phyloP scores from a whole-genome alignment of 1,284 basidiomycete genomes.

The Microstroma glucosiphilum region DNA sequence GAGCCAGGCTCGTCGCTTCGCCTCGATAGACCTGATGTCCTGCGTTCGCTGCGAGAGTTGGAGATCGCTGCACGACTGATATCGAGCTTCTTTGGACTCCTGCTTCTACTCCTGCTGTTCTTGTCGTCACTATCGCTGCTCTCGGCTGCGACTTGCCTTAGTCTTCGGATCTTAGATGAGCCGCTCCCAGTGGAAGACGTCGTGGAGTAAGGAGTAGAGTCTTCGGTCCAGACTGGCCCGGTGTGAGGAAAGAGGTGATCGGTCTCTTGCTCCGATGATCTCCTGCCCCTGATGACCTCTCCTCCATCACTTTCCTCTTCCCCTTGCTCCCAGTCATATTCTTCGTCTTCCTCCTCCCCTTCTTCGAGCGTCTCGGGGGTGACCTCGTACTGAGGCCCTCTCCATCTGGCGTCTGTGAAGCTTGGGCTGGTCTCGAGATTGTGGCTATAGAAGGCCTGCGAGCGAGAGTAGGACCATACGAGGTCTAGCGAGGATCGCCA shows the following conservation, averaged over 20 bases:
- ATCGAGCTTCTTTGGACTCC: slow-evolving; percentile 29
- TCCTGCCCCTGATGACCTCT: background rate
- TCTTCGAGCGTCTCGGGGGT: slow-evolving; percentile 25
- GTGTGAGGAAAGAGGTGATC: slow-evolving; percentile 1
- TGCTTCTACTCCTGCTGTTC: slow-evolving; percentile 25
- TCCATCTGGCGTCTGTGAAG: slow-evolving; percentile 44
- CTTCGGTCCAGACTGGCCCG: background rate
- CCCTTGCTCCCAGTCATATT: slow-evolving; percentile 11
- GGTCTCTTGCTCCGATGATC: background rate
- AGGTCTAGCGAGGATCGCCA: slow-evolving; percentile 23
- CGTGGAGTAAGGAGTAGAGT: slow-evolving; percentile 13
- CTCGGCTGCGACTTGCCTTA: background rate
- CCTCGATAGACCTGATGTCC: background rate
- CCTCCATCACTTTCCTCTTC: background rate
- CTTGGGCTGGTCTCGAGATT: slow-evolving; percentile 47
- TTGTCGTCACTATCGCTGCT: slow-evolving; percentile 6
- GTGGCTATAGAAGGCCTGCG: slow-evolving; percentile 49
- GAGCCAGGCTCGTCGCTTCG: background rate
- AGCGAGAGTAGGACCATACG: slow-evolving; percentile 49
- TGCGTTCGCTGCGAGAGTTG: background rate
- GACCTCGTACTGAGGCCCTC: slow-evolving; percentile 35
- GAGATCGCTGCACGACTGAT: slow-evolving; percentile 22
- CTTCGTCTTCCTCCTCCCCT: slow-evolving; percentile 28
- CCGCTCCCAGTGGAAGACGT: background rate
- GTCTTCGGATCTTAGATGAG: background rate